Percentiles rank a stretch among this genome's conserved stretches.
phyloP scores from a whole-genome alignment of 2,329 filamentous ascomycete species.

The Tricladium varicosporioides region DNA sequence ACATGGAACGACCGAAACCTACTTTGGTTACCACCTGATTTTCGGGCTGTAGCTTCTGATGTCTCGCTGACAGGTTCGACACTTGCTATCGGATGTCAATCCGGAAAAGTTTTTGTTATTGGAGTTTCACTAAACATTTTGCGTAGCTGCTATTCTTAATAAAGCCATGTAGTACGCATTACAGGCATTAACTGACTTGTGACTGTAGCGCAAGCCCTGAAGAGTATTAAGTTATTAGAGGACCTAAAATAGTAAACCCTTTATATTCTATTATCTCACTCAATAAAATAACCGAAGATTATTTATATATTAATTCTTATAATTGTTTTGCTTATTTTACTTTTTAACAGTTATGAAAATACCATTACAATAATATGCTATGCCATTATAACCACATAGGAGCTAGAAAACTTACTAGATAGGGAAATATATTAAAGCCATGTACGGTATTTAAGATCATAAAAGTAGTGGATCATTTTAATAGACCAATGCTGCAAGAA shows the following conservation, averaged over 20 bases:
- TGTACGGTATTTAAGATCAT: background rate
- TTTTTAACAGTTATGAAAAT: background rate
- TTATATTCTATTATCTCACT: background rate
- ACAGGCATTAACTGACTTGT: background rate
- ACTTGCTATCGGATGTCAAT: conserved; percentile 17
- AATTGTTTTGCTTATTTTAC: background rate
- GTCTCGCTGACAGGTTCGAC: conserved; percentile 16
- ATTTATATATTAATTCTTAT: background rate
- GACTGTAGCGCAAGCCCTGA: background rate
- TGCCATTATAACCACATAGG: background rate
- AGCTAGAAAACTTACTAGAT: background rate
- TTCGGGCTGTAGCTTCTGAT: conserved; percentile 10
- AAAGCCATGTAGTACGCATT: background rate
- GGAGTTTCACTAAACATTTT: conserved; percentile 17
- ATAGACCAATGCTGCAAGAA: background rate
- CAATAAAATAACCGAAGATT: background rate
- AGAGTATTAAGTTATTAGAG: background rate
- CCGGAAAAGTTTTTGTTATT: conserved; percentile 21
- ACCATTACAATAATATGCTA: background rate
- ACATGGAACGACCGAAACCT: conserved; percentile 17
- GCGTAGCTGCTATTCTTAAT: conserved; percentile 17
- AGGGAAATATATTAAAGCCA: background rate
- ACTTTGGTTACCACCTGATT: conserved; percentile 22
- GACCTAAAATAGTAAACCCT: background rate
- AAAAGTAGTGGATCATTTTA: background rate